Conservation (phyloP, 345 rosid species). For the Mangifera indica region DNA sequence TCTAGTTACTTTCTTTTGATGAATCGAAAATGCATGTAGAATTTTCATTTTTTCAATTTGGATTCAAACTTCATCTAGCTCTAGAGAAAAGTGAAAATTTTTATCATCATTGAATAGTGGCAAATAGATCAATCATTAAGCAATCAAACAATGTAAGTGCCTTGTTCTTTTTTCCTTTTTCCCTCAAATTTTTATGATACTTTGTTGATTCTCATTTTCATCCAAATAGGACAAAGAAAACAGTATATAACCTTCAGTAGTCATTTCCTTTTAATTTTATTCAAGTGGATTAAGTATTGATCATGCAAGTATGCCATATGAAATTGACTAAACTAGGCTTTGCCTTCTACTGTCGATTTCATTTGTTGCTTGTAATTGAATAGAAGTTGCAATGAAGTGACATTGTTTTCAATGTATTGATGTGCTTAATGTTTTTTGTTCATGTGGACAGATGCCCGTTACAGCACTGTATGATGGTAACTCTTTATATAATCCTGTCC, state of each 20-base stretch:
- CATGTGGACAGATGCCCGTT: conserved; percentile 56
- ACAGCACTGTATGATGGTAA: conserved; percentile 58
- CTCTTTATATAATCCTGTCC: conserved; percentile 61
- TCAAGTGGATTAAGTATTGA: neutral
- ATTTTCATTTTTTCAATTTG: too few species aligned
- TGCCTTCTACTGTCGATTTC: neutral
- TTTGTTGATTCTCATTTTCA: neutral
- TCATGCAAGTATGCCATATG: neutral
- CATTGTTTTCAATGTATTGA: neutral
- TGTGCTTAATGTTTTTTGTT: conserved; percentile 16
- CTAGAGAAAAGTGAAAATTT: too few species aligned
- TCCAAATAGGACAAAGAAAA: neutral
- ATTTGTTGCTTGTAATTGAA: neutral
- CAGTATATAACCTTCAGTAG: neutral
- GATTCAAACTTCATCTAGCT: too few species aligned
- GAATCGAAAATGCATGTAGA: too few species aligned
- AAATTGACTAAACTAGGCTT: neutral
- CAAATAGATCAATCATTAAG: too few species aligned
- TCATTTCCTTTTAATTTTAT: neutral
- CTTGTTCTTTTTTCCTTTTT: too few species aligned
- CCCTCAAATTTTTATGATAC: neutral
- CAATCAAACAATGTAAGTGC: too few species aligned
- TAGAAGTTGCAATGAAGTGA: neutral
- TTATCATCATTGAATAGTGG: too few species aligned
- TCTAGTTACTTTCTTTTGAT: neutral